Percentiles rank a stretch among this genome's conserved stretches.
These are phyloP conservation scores for Tetracladium setigerum DNA, from an alignment of 495 filamentous ascomycete genomes.

Conservation along the genomic window DNA sequence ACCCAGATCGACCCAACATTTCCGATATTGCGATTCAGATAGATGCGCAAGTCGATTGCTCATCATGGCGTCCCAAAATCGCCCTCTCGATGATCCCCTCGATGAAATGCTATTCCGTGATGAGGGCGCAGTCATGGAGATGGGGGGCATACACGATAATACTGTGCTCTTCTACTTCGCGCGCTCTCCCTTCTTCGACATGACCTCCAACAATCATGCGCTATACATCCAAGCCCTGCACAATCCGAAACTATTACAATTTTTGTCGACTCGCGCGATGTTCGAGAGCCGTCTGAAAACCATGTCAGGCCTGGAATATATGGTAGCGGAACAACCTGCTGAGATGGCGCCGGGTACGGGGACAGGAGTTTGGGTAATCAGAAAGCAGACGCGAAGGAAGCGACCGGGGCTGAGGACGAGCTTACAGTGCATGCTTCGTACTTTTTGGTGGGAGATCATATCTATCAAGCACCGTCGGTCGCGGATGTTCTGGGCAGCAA, in stretches of 20 bases:
- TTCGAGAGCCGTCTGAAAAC: conserved; percentile 71
- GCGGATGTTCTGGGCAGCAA: conserved; percentile 68
- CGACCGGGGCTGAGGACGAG: conserved; percentile 52
- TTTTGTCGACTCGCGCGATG: conserved; percentile 60
- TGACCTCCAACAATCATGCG: conserved; percentile 77
- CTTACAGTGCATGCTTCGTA: conserved; percentile 69
- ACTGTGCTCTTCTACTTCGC: conserved; percentile 85
- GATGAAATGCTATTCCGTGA: conserved; percentile 76
- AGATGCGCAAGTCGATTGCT: no score
- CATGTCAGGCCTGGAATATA: conserved; percentile 78
- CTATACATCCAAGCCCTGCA: conserved; percentile 66
- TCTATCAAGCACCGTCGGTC: conserved; percentile 84
- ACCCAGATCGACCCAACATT: no score
- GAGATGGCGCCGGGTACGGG: conserved; percentile 55
- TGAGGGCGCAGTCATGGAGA: conserved; percentile 49
- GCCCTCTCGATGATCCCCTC: conserved; percentile 63
- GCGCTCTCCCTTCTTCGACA: conserved; percentile 85
- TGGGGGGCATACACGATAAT: conserved; percentile 51
- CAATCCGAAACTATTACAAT: conserved; percentile 51
- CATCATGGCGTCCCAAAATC: conserved; percentile 34
- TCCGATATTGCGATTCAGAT: no score
- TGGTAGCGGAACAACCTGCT: conserved; percentile 70
- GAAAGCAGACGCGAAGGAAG: conserved; percentile 74
- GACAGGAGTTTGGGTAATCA: conserved; percentile 81
- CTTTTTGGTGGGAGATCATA: conserved; percentile 75